A percentile compares a stretch with the other conserved stretches of the same genome.
Conservation (phyloP, 2,329 filamentous ascomycete genomes). For the Aureobasidium sp. region DNA sequence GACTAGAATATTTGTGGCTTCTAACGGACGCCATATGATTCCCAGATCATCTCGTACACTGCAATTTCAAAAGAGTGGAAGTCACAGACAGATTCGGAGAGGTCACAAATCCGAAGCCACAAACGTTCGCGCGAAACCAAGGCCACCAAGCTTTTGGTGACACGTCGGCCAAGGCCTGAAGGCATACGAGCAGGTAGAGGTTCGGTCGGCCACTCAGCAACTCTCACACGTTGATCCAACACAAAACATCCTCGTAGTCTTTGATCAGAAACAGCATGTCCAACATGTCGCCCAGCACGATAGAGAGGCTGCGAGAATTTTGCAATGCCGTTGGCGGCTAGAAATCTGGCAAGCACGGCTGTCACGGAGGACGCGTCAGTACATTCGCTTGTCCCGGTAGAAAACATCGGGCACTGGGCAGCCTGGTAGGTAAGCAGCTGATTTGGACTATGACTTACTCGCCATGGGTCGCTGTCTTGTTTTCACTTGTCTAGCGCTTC, state of each 20-base stretch:
- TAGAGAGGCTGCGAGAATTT: not conserved
- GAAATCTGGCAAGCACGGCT: not conserved
- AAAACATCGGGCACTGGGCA: not conserved
- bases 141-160: no score
- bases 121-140: no score
- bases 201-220: not conserved
- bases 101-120: no score
- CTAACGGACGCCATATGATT: no score
- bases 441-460: not conserved
- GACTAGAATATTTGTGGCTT: no score
- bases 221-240: not conserved
- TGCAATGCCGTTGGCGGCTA: not conserved
- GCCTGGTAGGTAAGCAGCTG: not conserved
- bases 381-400: not conserved
- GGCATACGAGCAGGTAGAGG: not conserved
- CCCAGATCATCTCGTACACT: no score
- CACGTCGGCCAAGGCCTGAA: not conserved
- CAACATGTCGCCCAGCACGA: not conserved
- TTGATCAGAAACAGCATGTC: not conserved
- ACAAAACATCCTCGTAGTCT: no score
- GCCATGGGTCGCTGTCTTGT: not conserved
- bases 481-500: not conserved
- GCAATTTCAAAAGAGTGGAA: no score
- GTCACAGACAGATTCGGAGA: no score
- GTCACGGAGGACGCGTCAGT: not conserved